Conservation (phyloP, 768 basidiomycete genomes). For the Boletales sp. region DNA sequence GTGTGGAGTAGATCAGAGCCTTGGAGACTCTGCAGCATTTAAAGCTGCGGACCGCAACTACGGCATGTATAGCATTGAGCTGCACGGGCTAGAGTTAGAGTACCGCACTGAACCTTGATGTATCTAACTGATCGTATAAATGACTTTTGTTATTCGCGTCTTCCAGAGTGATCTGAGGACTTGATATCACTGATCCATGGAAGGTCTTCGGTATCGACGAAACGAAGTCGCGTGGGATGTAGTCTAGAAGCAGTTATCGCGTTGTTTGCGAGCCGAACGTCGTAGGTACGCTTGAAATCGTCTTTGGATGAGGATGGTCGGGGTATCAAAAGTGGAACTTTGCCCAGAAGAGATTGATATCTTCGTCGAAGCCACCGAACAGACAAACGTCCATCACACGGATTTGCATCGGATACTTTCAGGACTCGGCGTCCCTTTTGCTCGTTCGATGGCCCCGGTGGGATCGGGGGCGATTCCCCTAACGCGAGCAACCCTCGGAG, state of each 20-base stretch:
- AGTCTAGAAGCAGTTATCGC: slow-evolving; percentile 22
- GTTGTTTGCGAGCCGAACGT: slow-evolving; percentile 30
- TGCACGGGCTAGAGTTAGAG: slow-evolving; percentile 75
- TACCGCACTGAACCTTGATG: slow-evolving; percentile 35
- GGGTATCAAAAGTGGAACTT: slow-evolving; percentile 53
- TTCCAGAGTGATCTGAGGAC: not conserved
- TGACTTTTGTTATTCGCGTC: slow-evolving; percentile 3
- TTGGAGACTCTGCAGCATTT: slow-evolving; percentile 45
- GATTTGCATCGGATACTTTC: slow-evolving; percentile 1
- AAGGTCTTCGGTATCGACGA: slow-evolving; percentile 28
- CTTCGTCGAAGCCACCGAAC: slow-evolving; percentile 42
- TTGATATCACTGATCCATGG: slow-evolving; percentile 31
- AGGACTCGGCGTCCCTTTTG: slow-evolving; percentile 3
- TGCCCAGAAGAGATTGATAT: slow-evolving; percentile 57
- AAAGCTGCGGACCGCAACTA: slow-evolving; percentile 69
- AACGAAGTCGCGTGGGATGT: slow-evolving; percentile 18
- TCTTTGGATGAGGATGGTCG: slow-evolving; percentile 2
- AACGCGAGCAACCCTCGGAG: slow-evolving; percentile 45
- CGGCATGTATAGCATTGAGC: slow-evolving; percentile 84
- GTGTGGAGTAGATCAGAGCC: slow-evolving; percentile 73
- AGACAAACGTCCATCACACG: slow-evolving; percentile 16
- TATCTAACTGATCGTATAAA: slow-evolving; percentile 15
- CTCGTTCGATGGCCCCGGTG: slow-evolving; percentile 31
- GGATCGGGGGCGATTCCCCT: slow-evolving; percentile 33
- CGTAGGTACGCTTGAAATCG: slow-evolving; percentile 18